Conservation (phyloP, 1,284 basidiomycete genomes). For the Tylopilus orsonianus region DNA sequence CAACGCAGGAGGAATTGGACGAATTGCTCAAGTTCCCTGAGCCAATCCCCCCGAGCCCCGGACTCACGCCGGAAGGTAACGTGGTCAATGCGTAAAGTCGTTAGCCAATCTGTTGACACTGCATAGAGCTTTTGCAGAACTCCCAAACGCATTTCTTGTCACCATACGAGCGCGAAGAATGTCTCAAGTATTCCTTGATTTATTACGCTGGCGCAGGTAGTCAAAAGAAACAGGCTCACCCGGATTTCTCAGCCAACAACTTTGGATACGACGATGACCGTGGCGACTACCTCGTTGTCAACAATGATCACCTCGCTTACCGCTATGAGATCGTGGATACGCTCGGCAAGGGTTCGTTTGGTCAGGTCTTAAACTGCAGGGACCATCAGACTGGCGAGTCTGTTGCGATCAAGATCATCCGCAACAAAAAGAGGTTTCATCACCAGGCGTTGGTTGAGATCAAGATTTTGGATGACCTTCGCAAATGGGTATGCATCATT, state of each 20-base stretch:
- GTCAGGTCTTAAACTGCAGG: slow-evolving; percentile 94
- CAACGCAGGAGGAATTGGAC: slow-evolving; percentile 84
- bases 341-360: slow-evolving; percentile 97
- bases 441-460: slow-evolving; percentile 98
- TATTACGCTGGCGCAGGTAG: slow-evolving; percentile 83
- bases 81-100: slow-evolving; percentile 27
- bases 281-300: slow-evolving; percentile 92
- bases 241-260: slow-evolving; percentile 81
- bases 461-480: slow-evolving; percentile 94
- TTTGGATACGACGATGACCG: slow-evolving; percentile 98
- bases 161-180: slow-evolving; percentile 88
- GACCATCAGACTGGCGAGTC: slow-evolving; percentile 97
- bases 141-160: slow-evolving; percentile 67
- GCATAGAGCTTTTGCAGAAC: slow-evolving; percentile 60
- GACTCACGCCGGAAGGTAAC: slow-evolving; percentile 73
- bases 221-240: slow-evolving; percentile 77
- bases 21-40: slow-evolving; percentile 93
- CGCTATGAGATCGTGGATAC: slow-evolving; percentile 93
- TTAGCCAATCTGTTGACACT: slow-evolving; percentile 7
- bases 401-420: slow-evolving; percentile 98
- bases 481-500: slow-evolving; percentile 83
- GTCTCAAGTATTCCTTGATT: slow-evolving; percentile 83
- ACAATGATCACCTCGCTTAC: slow-evolving; percentile 92
- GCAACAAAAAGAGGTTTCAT: slow-evolving; percentile 99
- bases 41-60: slow-evolving; percentile 70